Evolutionary conservation across 306 rosid genomes (phyloP).

Genomic region (Cucurbita maxima): DNA sequence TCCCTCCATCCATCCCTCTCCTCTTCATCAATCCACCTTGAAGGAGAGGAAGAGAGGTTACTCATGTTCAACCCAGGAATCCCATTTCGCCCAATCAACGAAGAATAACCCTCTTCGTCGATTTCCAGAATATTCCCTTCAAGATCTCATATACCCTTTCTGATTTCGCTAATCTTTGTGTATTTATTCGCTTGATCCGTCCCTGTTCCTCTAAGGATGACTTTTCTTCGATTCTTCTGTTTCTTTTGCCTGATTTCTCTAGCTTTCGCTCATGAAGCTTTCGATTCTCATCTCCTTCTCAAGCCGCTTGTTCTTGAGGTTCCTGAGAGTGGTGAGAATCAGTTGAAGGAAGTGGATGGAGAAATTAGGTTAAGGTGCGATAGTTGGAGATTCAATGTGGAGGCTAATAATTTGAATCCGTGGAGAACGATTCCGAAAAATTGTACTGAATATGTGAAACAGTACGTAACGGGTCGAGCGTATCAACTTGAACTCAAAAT

Average conservation of each 20-base stretch:
- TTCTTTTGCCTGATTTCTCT: conserved; percentile 22
- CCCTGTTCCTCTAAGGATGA: conserved; percentile 10
- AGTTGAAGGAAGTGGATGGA: conserved; percentile 14
- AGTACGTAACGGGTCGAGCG: conserved; percentile 40
- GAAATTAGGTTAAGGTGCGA: conserved; percentile 31
- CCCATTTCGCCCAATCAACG: neutral
- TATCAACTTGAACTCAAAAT: conserved; percentile 39
- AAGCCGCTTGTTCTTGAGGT: conserved; percentile 47
- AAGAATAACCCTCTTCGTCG: neutral
- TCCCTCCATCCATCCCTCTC: neutral
- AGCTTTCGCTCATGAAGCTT: conserved; percentile 24
- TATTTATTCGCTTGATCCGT: neutral
- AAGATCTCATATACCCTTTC: neutral
- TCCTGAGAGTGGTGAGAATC: conserved; percentile 14
- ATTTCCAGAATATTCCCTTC: conserved; percentile 2
- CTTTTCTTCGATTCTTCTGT: conserved; percentile 8
- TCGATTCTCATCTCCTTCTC: conserved; percentile 26
- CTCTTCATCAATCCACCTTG: neutral
- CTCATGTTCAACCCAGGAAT: neutral
- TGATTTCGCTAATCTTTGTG: neutral
- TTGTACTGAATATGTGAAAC: conserved; percentile 50
- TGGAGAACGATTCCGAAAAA: conserved; percentile 59
- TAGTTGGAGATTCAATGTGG: conserved; percentile 78
- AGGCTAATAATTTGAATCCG: conserved; percentile 53
- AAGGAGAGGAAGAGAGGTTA: conserved; percentile 7